A percentile compares a stretch with the other conserved stretches of the same genome.
Evolutionary conservation across 306 rosid species (phyloP).

Genomic region (Vicia sativa): DNA sequence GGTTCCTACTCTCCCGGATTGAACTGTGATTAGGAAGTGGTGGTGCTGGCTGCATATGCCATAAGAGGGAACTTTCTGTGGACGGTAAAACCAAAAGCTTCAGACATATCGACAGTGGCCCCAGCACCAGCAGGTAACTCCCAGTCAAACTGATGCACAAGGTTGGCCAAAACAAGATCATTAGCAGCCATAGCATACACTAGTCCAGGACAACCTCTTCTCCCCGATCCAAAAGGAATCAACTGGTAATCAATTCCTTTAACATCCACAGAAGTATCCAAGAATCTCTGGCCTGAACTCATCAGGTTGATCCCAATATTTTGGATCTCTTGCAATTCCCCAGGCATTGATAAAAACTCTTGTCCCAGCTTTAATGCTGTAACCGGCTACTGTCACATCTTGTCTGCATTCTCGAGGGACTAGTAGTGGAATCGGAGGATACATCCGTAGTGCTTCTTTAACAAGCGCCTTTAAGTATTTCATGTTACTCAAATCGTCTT

Average conservation of each 20-base stretch:
- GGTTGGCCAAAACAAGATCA: slow-evolving; percentile 46
- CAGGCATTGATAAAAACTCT: slow-evolving; percentile 13
- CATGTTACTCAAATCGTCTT: slow-evolving; percentile 47
- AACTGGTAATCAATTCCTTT: slow-evolving; percentile 43
- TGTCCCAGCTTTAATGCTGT: slow-evolving; percentile 20
- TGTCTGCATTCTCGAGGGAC: slow-evolving; percentile 45
- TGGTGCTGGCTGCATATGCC: slow-evolving; percentile 21
- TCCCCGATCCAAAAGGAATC: slow-evolving; percentile 37
- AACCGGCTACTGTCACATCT: slow-evolving; percentile 25
- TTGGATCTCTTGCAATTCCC: slow-evolving; percentile 40
- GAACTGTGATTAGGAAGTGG: too few relatives aligned
- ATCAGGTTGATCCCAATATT: slow-evolving; percentile 39
- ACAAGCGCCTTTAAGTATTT: slow-evolving; percentile 49
- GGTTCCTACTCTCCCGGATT: too few relatives aligned
- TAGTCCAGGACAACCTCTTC: slow-evolving; percentile 48
- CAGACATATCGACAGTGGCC: slow-evolving; percentile 37
- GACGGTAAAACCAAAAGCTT: slow-evolving; percentile 31
- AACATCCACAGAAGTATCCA: slow-evolving; percentile 37
- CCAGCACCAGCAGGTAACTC: slow-evolving; percentile 28
- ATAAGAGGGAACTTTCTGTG: slow-evolving; percentile 46
- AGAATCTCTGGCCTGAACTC: slow-evolving; percentile 50
- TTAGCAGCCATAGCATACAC: slow-evolving; percentile 32
- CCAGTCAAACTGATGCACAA: slow-evolving; percentile 46
- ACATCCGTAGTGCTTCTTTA: slow-evolving; percentile 36
- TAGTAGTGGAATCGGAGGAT: slow-evolving; percentile 51